Base-by-base conservation (phyloP, 75 land plant species). In the Cupressus sempervirens region DNA sequence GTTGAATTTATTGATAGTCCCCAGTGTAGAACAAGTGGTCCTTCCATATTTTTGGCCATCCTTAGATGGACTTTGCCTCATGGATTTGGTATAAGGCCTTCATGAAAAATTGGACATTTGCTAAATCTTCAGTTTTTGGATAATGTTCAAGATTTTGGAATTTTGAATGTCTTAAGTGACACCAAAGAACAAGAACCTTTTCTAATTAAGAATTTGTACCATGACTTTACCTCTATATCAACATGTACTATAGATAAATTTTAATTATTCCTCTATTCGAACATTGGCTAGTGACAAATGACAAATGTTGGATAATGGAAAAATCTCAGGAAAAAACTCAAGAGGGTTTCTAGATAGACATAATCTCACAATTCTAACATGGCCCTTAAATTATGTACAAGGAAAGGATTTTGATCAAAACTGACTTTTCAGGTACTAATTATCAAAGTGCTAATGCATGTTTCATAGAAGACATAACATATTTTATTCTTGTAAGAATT, bases 321-420 rank as follows among this genome's bases (percentile, higher is more conserved):
- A 87, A 72, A 98, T 98, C 81, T 98, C 99, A 77, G 99, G 99
- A 83, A 98, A 90, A 85, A 93, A 98, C 84, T 98, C 99, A 85
- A 98, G 91, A 56, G 99, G 99, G 88, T 98, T 96, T 65, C 95
- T 96, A 93, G 93, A 98, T 9, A 98, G 90, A 50, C 95, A 91
- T 62, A 98, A 84, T 85, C 87, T 36, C 91, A 90, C 52, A 98
- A 86, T 86, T 94, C 92, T 74, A 96, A 85, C 98, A 96, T 98
- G 83, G 95, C 98, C 93, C 99, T 98, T 95, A 54, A 86, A 90
- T 54, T 70, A 58, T 62, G 41, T 18, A 36, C 86, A 90, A 83
- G 84, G 23, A 84, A 85, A 89, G 43, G 86, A 30, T 45, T 87
- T 76, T 84, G 80, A 79, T 77, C 29, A 41, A 68, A 65, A 85